phyloP scores from a whole-genome alignment of 1,139 yeast genomes.

The Candida neerlandica region DNA sequence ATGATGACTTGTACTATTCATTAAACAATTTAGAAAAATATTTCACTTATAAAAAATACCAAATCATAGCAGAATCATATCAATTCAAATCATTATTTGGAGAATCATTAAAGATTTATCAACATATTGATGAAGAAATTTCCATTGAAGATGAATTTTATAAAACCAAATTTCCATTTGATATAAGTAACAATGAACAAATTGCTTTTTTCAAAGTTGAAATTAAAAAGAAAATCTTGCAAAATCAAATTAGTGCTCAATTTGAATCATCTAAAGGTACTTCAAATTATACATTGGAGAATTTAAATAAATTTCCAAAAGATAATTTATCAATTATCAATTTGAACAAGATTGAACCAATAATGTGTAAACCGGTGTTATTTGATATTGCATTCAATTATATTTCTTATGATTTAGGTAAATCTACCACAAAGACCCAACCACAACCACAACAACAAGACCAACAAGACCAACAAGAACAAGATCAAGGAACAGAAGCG shows the following conservation, averaged over 20 bases:
- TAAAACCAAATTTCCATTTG: slow-evolving; percentile 40
- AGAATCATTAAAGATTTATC: slow-evolving; percentile 58
- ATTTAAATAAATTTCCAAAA: slow-evolving; percentile 48
- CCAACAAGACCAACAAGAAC: slow-evolving; percentile 19
- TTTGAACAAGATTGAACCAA: slow-evolving; percentile 50
- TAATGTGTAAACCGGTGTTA: slow-evolving; percentile 81
- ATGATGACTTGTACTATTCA: slow-evolving; percentile 63
- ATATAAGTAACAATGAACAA: slow-evolving; percentile 39
- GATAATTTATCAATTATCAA: slow-evolving; percentile 49
- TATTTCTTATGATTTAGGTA: slow-evolving; percentile 45
- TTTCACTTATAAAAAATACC: slow-evolving; percentile 46
- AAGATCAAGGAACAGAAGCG: slow-evolving; percentile 17
- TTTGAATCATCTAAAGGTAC: slow-evolving; percentile 28
- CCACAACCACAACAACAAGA: slow-evolving; percentile 3
- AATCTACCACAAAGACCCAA: neutral
- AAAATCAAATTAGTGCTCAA: slow-evolving; percentile 56
- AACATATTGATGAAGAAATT: slow-evolving; percentile 32
- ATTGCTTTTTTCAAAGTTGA: slow-evolving; percentile 30
- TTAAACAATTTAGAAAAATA: slow-evolving; percentile 53
- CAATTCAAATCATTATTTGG: slow-evolving; percentile 45
- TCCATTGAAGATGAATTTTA: slow-evolving; percentile 20
- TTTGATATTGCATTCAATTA: slow-evolving; percentile 90
- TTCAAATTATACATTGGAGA: slow-evolving; percentile 44
- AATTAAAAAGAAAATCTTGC: slow-evolving; percentile 32
- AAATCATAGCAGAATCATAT: slow-evolving; percentile 53